Evolutionary conservation across 768 basidiomycete species (phyloP).

Genomic region (Mycena olivaceomarginata): DNA sequence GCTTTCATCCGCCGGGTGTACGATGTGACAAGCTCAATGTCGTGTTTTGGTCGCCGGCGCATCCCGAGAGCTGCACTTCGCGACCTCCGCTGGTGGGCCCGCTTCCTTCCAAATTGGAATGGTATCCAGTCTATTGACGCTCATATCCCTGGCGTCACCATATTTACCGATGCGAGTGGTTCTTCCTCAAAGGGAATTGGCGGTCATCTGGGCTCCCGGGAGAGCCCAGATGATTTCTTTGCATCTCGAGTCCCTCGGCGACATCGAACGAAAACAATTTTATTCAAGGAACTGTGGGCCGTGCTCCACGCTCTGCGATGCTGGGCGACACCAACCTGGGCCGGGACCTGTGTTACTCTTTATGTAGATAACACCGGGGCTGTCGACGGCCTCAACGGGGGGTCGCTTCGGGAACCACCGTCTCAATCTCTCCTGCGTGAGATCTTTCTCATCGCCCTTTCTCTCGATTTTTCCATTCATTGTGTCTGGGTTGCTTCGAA

Average conservation of each 20-base stretch:
- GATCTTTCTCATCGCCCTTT: slow-evolving; percentile 5
- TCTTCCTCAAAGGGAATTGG: slow-evolving; percentile 24
- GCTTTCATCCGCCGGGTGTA: neutral
- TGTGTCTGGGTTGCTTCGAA: slow-evolving; percentile 27
- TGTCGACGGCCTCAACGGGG: neutral
- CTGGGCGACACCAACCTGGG: too few species aligned
- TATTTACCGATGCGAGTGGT: slow-evolving; percentile 24
- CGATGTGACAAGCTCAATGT: neutral
- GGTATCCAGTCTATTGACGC: neutral
- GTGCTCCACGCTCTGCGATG: slow-evolving; percentile 8
- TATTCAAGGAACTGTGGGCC: slow-evolving; percentile 29
- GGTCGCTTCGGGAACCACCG: slow-evolving; percentile 8
- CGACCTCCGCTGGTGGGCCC: neutral
- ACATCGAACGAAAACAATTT: slow-evolving; percentile 8
- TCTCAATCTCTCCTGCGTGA: slow-evolving; percentile 11
- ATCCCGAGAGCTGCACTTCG: neutral
- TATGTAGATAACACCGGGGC: too few species aligned
- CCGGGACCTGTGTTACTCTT: too few species aligned
- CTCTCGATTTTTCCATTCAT: slow-evolving; percentile 17
- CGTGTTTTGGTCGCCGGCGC: neutral
- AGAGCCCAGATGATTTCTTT: slow-evolving; percentile 20
- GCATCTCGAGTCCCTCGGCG: slow-evolving; percentile 17
- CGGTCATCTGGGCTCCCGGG: slow-evolving; percentile 26
- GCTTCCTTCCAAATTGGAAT: slow-evolving; percentile 10
- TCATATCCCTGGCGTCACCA: slow-evolving; percentile 15